These are phyloP conservation scores for Lactifluus volemus DNA, from an alignment of 768 basidiomycete genomes.

Conservation along the genomic window DNA sequence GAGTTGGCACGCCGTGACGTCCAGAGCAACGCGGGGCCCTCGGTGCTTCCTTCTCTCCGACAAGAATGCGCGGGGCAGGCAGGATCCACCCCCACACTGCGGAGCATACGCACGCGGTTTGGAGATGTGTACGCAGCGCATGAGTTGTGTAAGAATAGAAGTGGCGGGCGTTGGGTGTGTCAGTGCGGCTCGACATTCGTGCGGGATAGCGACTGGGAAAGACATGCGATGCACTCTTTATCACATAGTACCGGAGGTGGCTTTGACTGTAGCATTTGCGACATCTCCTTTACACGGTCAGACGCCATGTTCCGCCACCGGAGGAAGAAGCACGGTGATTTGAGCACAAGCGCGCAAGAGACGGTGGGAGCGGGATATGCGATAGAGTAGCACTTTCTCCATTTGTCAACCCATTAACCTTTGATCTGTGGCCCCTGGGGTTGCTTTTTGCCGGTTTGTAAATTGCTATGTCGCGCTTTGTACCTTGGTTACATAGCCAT, in stretches of 20 bases:
- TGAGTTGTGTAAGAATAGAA: not conserved
- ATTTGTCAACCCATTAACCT: not conserved
- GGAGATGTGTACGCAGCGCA: constrained; percentile 9
- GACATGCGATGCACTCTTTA: constrained; percentile 11
- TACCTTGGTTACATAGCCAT: not conserved
- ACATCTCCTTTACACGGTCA: constrained; percentile 12
- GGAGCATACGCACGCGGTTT: constrained; percentile 8
- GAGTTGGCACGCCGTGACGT: not conserved
- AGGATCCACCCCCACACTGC: not conserved
- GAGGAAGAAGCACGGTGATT: constrained; percentile 13
- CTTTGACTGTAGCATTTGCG: constrained; percentile 11
- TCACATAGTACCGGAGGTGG: constrained; percentile 9
- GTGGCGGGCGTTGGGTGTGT: constrained; percentile 10
- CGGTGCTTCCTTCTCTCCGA: not conserved
- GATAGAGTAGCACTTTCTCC: not conserved
- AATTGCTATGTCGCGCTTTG: not conserved
- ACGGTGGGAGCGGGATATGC: not conserved
- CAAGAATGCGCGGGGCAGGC: not conserved
- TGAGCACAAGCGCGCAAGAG: not conserved
- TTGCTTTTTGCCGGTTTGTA: not conserved
- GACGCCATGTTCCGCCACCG: constrained; percentile 15
- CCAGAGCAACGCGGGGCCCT: not conserved
- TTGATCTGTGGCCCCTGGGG: not conserved
- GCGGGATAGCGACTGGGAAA: constrained; percentile 16
- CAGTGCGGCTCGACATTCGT: constrained; percentile 11